phyloP scores from a whole-genome alignment of 2,329 filamentous ascomycete genomes.

The Orbilia javanica region DNA sequence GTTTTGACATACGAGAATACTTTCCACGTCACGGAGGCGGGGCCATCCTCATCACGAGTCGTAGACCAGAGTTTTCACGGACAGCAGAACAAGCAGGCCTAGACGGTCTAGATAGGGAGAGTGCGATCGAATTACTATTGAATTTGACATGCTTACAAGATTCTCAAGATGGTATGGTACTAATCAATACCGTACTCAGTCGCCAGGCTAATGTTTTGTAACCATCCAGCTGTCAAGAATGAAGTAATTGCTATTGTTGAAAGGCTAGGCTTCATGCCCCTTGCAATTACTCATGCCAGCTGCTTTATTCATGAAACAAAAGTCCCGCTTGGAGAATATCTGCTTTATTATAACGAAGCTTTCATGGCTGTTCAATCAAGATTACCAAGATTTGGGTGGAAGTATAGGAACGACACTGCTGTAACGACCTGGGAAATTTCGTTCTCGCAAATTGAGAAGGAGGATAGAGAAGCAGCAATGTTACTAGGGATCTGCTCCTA shows the following conservation, averaged over 20 bases:
- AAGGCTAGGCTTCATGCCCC: slow-evolving; percentile 44
- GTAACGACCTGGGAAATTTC: slow-evolving; percentile 52
- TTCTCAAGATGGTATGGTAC: neutral
- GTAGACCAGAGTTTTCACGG: slow-evolving; percentile 14
- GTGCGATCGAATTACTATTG: neutral
- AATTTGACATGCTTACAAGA: neutral
- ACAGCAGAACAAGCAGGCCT: neutral
- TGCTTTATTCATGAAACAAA: slow-evolving; percentile 18
- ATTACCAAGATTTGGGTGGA: slow-evolving; percentile 33
- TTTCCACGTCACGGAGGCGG: slow-evolving; percentile 11
- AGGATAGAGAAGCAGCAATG: neutral
- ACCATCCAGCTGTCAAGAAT: neutral
- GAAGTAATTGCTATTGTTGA: slow-evolving; percentile 22
- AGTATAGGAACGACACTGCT: slow-evolving; percentile 41
- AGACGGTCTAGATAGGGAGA: neutral
- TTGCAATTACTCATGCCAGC: slow-evolving; percentile 24
- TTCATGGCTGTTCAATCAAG: slow-evolving; percentile 34
- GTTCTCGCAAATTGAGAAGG: slow-evolving; percentile 7
- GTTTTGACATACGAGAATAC: slow-evolving; percentile 17
- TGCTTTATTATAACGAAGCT: neutral
- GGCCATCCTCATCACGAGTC: slow-evolving; percentile 21
- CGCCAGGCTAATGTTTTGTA: no score
- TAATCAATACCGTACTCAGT: no score
- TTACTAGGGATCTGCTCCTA: slow-evolving; percentile 22
- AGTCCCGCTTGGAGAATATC: neutral